Evolutionary conservation across 495 filamentous ascomycete genomes (phyloP).

Genomic region (Chlorociboria aeruginascens): DNA sequence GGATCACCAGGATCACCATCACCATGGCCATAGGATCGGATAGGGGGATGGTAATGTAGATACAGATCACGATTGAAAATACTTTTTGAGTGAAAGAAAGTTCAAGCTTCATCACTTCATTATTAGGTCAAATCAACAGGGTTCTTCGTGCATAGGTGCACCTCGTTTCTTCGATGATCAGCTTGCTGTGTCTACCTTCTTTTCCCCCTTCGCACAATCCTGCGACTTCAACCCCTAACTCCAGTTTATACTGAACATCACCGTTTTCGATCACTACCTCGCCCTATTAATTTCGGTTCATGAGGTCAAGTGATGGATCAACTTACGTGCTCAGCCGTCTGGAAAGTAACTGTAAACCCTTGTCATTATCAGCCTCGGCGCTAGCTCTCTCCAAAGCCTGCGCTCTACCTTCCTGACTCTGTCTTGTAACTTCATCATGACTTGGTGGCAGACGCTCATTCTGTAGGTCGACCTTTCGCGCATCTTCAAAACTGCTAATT

Average conservation of each 20-base stretch:
- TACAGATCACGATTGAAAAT: no score
- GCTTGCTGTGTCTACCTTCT: background rate
- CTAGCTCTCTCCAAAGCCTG: constrained; percentile 75
- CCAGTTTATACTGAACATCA: constrained; percentile 3
- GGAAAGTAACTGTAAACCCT: constrained; percentile 69
- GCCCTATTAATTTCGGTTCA: background rate
- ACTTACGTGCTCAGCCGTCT: constrained; percentile 93
- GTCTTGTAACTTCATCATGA: constrained; percentile 79
- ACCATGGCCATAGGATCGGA: no score
- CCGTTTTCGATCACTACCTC: constrained; percentile 16
- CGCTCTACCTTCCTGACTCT: constrained; percentile 63
- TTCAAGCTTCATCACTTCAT: no score
- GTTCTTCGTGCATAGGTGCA: no score
- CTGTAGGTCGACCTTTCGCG: constrained; percentile 93
- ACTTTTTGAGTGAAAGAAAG: no score
- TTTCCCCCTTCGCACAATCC: background rate
- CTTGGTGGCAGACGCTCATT: constrained; percentile 89
- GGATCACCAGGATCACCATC: no score
- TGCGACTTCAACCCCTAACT: background rate
- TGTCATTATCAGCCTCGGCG: constrained; percentile 83
- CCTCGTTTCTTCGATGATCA: no score
- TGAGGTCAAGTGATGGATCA: constrained; percentile 1
- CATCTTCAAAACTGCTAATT: constrained; percentile 95
- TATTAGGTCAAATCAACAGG: no score
- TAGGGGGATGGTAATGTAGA: no score